Percentiles rank a stretch among this genome's conserved stretches.
Conservation (phyloP, 306 rosid species). For the Psophocarpus tetragonolobus region DNA sequence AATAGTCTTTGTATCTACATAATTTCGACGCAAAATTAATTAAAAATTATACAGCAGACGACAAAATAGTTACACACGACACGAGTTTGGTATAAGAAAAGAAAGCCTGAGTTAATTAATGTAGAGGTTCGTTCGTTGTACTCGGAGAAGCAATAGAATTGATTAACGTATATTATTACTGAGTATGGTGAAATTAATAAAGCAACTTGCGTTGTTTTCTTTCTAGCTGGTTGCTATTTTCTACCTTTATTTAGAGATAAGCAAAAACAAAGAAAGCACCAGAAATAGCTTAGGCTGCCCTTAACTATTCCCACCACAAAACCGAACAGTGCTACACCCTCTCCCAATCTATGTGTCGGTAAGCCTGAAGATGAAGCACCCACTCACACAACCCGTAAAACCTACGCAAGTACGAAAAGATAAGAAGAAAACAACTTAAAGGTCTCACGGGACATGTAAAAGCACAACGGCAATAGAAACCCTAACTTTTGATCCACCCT, state of each 20-base stretch:
- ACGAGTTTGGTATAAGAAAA: background rate
- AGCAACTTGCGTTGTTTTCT: background rate
- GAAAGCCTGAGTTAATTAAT: background rate
- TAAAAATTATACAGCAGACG: background rate
- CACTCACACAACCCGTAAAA: background rate
- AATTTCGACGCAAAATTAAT: background rate
- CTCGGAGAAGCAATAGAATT: background rate
- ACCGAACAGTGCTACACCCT: constrained; percentile 38
- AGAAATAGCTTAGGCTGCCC: background rate
- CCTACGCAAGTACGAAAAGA: constrained; percentile 7
- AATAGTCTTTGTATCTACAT: background rate
- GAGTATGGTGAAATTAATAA: background rate
- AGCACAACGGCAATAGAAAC: constrained; percentile 20
- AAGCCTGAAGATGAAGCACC: constrained; percentile 23
- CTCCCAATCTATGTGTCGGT: constrained; percentile 37
- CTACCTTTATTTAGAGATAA: background rate
- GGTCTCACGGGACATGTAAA: background rate
- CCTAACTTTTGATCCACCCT: constrained; percentile 16
- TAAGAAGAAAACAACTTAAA: background rate
- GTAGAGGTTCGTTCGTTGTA: background rate
- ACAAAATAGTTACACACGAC: background rate
- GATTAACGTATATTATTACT: background rate
- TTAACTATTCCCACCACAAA: constrained; percentile 31
- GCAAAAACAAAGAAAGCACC: background rate
- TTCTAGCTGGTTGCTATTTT: background rate